Evolutionary conservation across 148 eudicot genomes (phyloP), one percentile per base, ranked within the genome.

Genomic region (Silene uniflora): DNA sequence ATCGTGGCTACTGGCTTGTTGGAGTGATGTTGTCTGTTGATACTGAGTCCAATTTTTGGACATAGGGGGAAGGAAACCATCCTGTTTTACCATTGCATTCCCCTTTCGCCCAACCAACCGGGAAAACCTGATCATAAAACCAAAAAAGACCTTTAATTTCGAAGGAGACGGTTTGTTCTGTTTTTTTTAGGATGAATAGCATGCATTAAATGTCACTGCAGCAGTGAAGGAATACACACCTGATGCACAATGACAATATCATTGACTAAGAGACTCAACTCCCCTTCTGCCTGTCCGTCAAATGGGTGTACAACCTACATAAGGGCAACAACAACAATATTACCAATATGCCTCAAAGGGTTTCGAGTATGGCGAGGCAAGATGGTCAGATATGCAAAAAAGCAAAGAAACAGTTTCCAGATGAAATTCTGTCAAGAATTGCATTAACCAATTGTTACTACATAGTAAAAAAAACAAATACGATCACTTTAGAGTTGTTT

Each of bases 31-130:
- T 77, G 71, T 69, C 71, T 32, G 72, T 47, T 68, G 75, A 29
- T 62, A 72, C 84, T 44, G 71, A 77, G 55, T 84, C 90, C 77
- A 58, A 68, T 59, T 77, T 86, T 84, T 85, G 81, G 14, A 90
- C 84, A 66, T 90, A 92, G 18, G 92, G 92, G 13, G 97, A 90
- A 13, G 95, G 97, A 81, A 92, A 92, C 92, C 91, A 90, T 17
- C 97, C 97, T 7, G 85, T 75, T 67, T 86, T 77, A 17, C 95
- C 97, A 44, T 79, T 82, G 84, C 85, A 86, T 85, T 90, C 91
- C 32, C 97, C 97, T 87, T 92, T 88, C 24, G 90, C 89, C 97
- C 97, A 92, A 67, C 97, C 97, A 78, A 80, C 87, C 10, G 87
- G 83, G 66, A 84, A 75, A 71, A 86, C 88, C 96, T 89, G 80